Evolutionary conservation across 345 rosid species (phyloP).

Genomic region (Nasturtium officinale): DNA sequence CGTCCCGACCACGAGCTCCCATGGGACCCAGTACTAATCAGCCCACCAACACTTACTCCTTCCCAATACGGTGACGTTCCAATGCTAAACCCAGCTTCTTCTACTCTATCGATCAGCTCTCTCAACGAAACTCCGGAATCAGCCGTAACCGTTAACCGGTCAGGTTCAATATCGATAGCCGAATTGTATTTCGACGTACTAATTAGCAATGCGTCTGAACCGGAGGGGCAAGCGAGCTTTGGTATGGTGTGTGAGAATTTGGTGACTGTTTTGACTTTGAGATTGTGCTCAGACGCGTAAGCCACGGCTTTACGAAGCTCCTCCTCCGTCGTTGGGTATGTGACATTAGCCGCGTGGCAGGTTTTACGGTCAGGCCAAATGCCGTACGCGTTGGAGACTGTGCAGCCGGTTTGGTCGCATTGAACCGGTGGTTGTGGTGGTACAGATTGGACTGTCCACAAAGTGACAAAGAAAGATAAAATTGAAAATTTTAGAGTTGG

Average conservation of each 20-base stretch:
- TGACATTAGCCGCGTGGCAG: conserved; percentile 53
- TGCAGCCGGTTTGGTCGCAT: conserved; percentile 62
- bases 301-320: conserved; percentile 69
- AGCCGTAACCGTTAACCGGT: conserved; percentile 55
- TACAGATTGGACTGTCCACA: conserved; percentile 45
- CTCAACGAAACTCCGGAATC: conserved; percentile 77
- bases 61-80: conserved; percentile 91
- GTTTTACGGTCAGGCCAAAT: conserved; percentile 70
- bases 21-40: conserved; percentile 86
- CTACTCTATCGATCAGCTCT: conserved; percentile 65
- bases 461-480: conserved; percentile 9
- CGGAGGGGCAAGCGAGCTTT: conserved; percentile 75
- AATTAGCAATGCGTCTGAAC: conserved; percentile 55
- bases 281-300: conserved; percentile 50
- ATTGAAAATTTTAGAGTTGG: conserved; percentile 4
- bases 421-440: conserved; percentile 61
- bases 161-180: conserved; percentile 53
- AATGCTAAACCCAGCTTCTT: conserved; percentile 63
- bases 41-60: conserved; percentile 86
- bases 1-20: conserved; percentile 95
- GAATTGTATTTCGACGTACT: conserved; percentile 63
- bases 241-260: conserved; percentile 81
- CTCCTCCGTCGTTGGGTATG: conserved; percentile 71
- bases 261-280: conserved; percentile 73
- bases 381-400: conserved; percentile 70